A percentile compares a stretch with the other conserved stretches of the same genome.
These are phyloP conservation scores for Eremothecium coryli DNA, from an alignment of 1,139 yeast genomes.

Conservation along the genomic window DNA sequence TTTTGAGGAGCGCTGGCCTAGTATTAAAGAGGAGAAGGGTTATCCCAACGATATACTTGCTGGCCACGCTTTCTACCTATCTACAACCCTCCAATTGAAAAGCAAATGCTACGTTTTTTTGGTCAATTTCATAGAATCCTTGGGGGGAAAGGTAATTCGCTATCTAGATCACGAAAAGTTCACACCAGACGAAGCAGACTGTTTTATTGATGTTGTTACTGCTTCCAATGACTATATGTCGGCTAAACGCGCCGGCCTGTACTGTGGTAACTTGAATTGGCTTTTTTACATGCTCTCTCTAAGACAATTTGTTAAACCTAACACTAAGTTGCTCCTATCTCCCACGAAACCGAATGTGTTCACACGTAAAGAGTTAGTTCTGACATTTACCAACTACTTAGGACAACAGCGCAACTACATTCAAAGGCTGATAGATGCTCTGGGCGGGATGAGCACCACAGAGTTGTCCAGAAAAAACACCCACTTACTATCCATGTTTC, in stretches of 20 bases:
- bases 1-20: conserved; percentile 22
- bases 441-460: conserved; percentile 74
- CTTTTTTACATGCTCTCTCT: conserved; percentile 54
- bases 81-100: conserved; percentile 29
- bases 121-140: conserved; percentile 29
- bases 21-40: conserved; percentile 10
- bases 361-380: conserved; percentile 40
- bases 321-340: conserved; percentile 51
- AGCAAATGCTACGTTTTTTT: conserved; percentile 27
- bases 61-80: conserved; percentile 24
- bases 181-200: conserved; percentile 34
- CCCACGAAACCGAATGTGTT: conserved; percentile 55
- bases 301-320: conserved; percentile 50
- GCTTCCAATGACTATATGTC: conserved; percentile 44
- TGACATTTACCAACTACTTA: conserved; percentile 70
- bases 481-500: conserved; percentile 59
- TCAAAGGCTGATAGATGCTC: conserved; percentile 48
- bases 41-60: conserved; percentile 13
- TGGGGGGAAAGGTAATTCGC: conserved; percentile 36
- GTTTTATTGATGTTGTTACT: conserved; percentile 60
- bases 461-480: conserved; percentile 61
- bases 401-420: conserved; percentile 77
- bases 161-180: conserved; percentile 21
- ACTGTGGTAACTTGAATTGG: conserved; percentile 70
- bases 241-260: conserved; percentile 30